These are phyloP conservation scores for Sporothrix brunneoviolacea DNA, from an alignment of 2,329 filamentous ascomycete genomes.

Conservation along the genomic window DNA sequence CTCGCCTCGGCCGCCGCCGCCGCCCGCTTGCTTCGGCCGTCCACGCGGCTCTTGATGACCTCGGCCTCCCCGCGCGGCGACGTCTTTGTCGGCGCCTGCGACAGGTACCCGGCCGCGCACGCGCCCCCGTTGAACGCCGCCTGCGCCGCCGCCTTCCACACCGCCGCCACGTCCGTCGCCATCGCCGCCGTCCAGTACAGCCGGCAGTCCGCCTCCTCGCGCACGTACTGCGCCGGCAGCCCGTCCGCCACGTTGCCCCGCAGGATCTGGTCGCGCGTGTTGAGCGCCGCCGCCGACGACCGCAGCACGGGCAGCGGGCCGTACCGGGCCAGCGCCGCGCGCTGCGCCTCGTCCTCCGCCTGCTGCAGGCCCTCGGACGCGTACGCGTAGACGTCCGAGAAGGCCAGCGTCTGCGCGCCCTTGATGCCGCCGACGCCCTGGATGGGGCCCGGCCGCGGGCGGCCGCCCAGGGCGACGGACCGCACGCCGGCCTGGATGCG, in stretches of 20 bases:
- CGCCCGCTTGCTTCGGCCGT: not conserved
- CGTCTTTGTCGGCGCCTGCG: not conserved
- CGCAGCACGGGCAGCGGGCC: constrained; percentile 10
- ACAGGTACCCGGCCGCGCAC: constrained; percentile 13
- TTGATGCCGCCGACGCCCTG: constrained; percentile 61
- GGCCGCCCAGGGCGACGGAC: constrained; percentile 55
- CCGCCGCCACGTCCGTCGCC: constrained; percentile 36
- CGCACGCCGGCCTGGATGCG: constrained; percentile 38
- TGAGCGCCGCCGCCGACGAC: constrained; percentile 22
- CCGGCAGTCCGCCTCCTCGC: constrained; percentile 44
- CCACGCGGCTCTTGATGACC: constrained; percentile 2
- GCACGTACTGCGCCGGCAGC: constrained; percentile 41
- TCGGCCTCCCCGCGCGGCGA: not conserved
- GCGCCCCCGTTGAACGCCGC: constrained; percentile 27
- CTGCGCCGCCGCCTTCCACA: constrained; percentile 40
- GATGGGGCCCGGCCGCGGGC: constrained; percentile 46
- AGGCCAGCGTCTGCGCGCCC: constrained; percentile 33
- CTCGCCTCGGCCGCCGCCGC: constrained; percentile 2
- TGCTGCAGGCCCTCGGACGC: constrained; percentile 8
- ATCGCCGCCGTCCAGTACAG: constrained; percentile 46
- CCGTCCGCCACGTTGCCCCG: constrained; percentile 31
- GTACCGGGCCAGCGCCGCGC: constrained; percentile 12
- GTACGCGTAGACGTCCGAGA: constrained; percentile 16
- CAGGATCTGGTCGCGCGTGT: constrained; percentile 35
- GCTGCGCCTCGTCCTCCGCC: constrained; percentile 13